Evolutionary conservation across 2,329 filamentous ascomycete genomes (phyloP), one percentile per base, ranked within the genome.

Genomic region (Bisporella sp.): DNA sequence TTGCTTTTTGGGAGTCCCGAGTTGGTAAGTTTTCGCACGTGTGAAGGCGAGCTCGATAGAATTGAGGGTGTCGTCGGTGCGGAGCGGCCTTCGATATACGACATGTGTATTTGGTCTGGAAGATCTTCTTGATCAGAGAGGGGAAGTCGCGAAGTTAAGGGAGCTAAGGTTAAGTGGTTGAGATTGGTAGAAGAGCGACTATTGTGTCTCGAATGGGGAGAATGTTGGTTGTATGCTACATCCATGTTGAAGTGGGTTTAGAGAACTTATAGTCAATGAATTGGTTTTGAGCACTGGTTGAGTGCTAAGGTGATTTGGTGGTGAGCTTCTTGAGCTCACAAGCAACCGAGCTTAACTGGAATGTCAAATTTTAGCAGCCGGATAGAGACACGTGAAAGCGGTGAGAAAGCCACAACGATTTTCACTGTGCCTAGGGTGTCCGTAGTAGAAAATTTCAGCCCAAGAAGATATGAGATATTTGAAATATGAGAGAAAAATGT

Each of bases 31-130:
- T 61, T 48, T 53, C 62, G 61, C 44, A 74, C 69, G 37, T 72
- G 71, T 5, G 75, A 76, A 28, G 76, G 75, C 5, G 79, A 80
- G 49, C 74, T 76, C 21, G 78, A 77, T 41, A 86, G 73, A 5
- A 85, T 75, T 28, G 79, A 75, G 6, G 82, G 82, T 2, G 82
- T 85, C 2, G 80, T 78, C 5, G 82, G 82, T 2, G 79, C 79
- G 28, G 82, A 83, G 59, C 77, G 79, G 59, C 75, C 77, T 62
- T 82, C 74, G 12, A 84, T 71, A 59, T 85, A 84, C 13, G 79
- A 82, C 21, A 69, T 63, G 49, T 68, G 70, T 57, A 69, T 54
- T 9, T 65, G 55, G 33, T 68, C 62, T 33, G 70, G 62, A 11
- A 62, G 56, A 7, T 74, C 71, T 46, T 79, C 74, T 50, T 71